phyloP scores from a whole-genome alignment of 208 protist genomes.

The Acanthamoeba divionensis region DNA sequence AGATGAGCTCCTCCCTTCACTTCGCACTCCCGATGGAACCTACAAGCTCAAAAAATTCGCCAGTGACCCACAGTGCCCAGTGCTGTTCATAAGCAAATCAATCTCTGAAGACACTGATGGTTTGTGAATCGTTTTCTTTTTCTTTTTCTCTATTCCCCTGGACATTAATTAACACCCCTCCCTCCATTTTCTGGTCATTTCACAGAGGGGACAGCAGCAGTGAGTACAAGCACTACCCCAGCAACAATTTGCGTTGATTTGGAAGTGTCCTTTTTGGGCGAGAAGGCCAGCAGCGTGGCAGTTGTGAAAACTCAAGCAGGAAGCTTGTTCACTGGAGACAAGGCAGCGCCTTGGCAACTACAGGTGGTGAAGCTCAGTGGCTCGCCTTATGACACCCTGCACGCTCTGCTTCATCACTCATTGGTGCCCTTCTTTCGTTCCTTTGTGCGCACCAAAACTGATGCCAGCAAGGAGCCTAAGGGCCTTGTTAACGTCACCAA shows the following conservation, averaged over 20 bases:
- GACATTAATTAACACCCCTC: not conserved
- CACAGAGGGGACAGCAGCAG: too few relatives aligned
- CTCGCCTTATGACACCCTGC: constrained; percentile 74
- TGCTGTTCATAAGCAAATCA: not conserved
- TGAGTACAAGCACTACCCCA: not conserved
- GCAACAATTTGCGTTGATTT: not conserved
- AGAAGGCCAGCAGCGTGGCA: not conserved
- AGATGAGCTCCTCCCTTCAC: not conserved
- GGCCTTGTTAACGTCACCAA: constrained; percentile 70
- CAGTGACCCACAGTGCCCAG: not conserved
- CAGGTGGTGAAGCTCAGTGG: constrained; percentile 72
- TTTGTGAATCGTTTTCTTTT: not conserved
- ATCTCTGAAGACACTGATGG: not conserved
- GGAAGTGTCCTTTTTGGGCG: constrained; percentile 22
- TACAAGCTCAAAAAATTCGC: constrained; percentile 27
- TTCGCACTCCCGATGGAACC: not conserved
- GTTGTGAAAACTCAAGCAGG: constrained; percentile 21
- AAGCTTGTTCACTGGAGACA: not conserved
- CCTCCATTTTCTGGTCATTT: not conserved
- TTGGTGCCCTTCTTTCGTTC: constrained; percentile 73
- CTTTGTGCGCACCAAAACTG: constrained; percentile 8
- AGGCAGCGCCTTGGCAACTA: constrained; percentile 41
- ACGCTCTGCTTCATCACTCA: constrained; percentile 71
- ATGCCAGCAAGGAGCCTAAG: not conserved
- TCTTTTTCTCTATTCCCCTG: not conserved